phyloP scores from a whole-genome alignment of 179 eudicot species.

The Heliamphora pulchella region DNA sequence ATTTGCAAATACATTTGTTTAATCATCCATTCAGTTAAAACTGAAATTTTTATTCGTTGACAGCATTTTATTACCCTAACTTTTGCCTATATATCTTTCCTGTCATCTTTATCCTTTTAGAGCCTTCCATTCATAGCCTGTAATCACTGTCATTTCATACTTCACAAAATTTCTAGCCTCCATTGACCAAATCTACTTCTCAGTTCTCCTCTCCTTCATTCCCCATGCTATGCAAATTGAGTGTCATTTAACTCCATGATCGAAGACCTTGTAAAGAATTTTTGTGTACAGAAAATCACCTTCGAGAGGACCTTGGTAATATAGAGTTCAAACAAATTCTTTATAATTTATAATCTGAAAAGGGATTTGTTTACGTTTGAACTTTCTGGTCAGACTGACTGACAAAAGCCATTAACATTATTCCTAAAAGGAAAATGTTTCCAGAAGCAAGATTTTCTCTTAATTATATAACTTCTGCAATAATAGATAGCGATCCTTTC shows the following conservation, averaged over 20 bases:
- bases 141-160: too few relatives aligned
- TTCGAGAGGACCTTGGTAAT: not conserved
- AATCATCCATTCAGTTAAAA: not conserved
- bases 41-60: not conserved
- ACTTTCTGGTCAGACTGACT: not conserved
- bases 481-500: not conserved
- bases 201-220: not conserved
- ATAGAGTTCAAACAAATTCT: not conserved
- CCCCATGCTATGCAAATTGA: not conserved
- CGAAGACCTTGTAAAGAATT: not conserved
- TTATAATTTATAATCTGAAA: not conserved
- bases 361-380: not conserved
- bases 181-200: not conserved
- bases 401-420: not conserved
- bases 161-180: not conserved
- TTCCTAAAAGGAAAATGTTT: not conserved
- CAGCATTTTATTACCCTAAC: not conserved
- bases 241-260: not conserved
- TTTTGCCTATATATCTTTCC: not conserved
- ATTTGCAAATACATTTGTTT: not conserved
- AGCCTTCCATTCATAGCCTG: not conserved
- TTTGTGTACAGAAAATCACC: not conserved
- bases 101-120: not conserved
- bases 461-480: not conserved
- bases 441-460: not conserved